phyloP scores from a whole-genome alignment of 2,329 filamentous ascomycete species.

The Waltergamsia citrina region DNA sequence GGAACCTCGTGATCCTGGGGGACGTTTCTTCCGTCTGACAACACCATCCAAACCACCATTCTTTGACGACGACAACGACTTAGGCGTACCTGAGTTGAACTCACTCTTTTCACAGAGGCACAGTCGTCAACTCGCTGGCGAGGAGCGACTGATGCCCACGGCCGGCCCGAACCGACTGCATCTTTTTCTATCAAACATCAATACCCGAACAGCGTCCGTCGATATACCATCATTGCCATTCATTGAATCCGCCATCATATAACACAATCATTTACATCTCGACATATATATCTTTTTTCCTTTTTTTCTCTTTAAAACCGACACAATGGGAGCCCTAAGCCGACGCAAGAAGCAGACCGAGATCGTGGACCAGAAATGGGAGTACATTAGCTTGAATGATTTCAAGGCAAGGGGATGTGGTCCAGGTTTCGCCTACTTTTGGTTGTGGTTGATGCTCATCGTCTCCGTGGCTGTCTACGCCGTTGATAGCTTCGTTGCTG shows the following conservation, averaged over 20 bases:
- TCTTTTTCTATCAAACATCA: not conserved
- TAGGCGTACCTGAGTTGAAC: not conserved
- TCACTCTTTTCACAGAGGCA: conserved; percentile 1
- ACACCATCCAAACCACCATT: not conserved
- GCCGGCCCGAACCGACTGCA: conserved; percentile 2
- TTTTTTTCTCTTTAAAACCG: not conserved
- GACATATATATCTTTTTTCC: not conserved
- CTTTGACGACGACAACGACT: too few species aligned
- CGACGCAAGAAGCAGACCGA: conserved; percentile 53
- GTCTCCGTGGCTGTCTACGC: conserved; percentile 77
- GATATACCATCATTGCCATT: not conserved
- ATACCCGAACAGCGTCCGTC: not conserved
- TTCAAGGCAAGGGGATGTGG: conserved; percentile 79
- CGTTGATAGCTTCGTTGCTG: conserved; percentile 86
- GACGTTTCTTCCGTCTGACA: not conserved
- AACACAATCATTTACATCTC: not conserved
- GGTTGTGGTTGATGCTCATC: conserved; percentile 71
- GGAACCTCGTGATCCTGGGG: too few species aligned
- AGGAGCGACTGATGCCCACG: conserved; percentile 5
- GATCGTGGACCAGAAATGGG: conserved; percentile 84
- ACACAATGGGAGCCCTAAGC: conserved; percentile 54
- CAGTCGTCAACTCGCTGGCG: conserved; percentile 5
- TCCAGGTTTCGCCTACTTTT: conserved; percentile 70
- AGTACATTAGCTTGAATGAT: conserved; percentile 69
- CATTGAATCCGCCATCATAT: too few species aligned